A percentile compares a stretch with the other conserved stretches of the same genome.
Conservation (phyloP, 495 filamentous ascomycete species). For the Aspergillus cristatus region DNA sequence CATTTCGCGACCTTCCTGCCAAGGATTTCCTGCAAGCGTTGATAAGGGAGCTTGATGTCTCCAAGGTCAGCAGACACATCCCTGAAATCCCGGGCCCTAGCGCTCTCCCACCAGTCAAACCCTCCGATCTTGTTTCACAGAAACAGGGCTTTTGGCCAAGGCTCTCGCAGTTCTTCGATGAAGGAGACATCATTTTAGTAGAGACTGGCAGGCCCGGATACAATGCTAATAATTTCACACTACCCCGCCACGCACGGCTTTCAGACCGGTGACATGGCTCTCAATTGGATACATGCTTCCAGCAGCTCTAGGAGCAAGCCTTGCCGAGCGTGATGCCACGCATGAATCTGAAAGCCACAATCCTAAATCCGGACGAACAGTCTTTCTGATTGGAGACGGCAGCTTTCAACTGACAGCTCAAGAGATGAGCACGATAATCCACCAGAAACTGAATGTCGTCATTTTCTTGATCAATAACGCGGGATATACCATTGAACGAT, state of each 20-base stretch:
- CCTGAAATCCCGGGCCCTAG: not conserved
- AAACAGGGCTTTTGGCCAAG: conserved; percentile 12
- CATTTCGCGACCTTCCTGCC: conserved; percentile 9
- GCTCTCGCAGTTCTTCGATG: conserved; percentile 10
- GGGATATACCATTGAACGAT: conserved; percentile 63
- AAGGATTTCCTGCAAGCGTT: conserved; percentile 6
- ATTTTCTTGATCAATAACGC: conserved; percentile 70
- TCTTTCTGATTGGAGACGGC: conserved; percentile 72
- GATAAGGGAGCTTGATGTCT: conserved; percentile 6
- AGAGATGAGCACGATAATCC: conserved; percentile 64
- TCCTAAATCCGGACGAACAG: conserved; percentile 21
- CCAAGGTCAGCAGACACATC: conserved; percentile 1
- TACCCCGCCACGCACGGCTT: conserved; percentile 17
- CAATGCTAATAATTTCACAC: conserved; percentile 12
- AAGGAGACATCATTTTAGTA: conserved; percentile 22
- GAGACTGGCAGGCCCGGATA: conserved; percentile 25
- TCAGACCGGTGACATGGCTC: conserved; percentile 24
- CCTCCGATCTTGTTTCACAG: conserved; percentile 10
- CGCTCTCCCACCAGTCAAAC: too few relatives aligned
- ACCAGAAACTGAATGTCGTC: conserved; percentile 53
- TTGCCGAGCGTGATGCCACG: conserved; percentile 25
- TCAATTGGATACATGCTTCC: conserved; percentile 36
- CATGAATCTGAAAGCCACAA: conserved; percentile 5
- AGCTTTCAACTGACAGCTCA: conserved; percentile 69
- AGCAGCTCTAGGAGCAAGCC: conserved; percentile 29